These are phyloP conservation scores for Phialophora verrucosa DNA, from an alignment of 2,329 filamentous ascomycete species.

Conservation along the genomic window DNA sequence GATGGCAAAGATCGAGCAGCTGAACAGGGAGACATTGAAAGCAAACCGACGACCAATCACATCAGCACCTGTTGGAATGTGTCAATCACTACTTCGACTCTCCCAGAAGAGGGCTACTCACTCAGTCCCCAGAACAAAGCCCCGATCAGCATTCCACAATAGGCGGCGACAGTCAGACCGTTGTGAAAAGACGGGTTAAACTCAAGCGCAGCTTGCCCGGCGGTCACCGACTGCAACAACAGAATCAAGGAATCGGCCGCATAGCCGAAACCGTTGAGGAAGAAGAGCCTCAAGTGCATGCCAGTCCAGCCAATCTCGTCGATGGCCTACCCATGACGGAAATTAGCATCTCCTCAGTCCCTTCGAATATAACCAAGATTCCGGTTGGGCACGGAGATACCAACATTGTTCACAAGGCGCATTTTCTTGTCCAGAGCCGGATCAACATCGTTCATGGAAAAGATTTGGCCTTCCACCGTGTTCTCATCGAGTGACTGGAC, in stretches of 20 bases:
- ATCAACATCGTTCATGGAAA: conserved; percentile 43
- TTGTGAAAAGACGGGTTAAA: conserved; percentile 35
- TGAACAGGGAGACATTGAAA: conserved; percentile 70
- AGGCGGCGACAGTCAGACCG: conserved; percentile 48
- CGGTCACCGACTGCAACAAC: conserved; percentile 36
- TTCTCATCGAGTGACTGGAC: conserved; percentile 22
- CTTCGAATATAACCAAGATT: background rate
- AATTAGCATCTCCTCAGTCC: background rate
- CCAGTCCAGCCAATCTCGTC: conserved; percentile 67
- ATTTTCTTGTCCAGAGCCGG: conserved; percentile 50
- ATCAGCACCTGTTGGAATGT: conserved; percentile 56
- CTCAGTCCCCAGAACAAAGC: conserved; percentile 70
- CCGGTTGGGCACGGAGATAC: background rate
- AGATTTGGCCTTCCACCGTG: conserved; percentile 36
- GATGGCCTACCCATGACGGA: conserved; percentile 41
- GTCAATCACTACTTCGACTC: background rate
- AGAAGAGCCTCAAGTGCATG: conserved; percentile 66
- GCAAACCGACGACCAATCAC: conserved; percentile 71
- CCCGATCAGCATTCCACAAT: conserved; percentile 51
- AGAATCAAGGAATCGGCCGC: conserved; percentile 48
- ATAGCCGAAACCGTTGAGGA: conserved; percentile 66
- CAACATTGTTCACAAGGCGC: conserved; percentile 45
- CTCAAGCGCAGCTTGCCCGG: conserved; percentile 35
- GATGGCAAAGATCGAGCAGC: conserved; percentile 67
- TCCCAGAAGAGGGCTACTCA: conserved; percentile 39